Conservation (phyloP, 2,329 filamentous ascomycete genomes). For the Fonsecaea monophora region DNA sequence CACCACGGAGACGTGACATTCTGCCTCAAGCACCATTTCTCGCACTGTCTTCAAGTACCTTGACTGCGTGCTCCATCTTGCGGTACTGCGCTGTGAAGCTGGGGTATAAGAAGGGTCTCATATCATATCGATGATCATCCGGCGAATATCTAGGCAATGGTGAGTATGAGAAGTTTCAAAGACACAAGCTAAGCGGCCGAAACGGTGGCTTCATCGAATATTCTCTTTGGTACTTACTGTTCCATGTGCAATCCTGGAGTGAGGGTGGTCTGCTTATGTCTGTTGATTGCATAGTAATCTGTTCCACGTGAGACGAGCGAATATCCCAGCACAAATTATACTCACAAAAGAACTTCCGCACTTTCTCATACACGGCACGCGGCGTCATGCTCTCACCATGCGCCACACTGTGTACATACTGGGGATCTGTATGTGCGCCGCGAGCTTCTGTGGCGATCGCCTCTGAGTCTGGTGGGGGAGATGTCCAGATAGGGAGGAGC, state of each 20-base stretch:
- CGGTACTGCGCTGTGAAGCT: conserved; percentile 42
- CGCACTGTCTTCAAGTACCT: conserved; percentile 48
- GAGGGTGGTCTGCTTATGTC: conserved; percentile 69
- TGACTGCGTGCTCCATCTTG: conserved; percentile 58
- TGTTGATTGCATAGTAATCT: conserved; percentile 62
- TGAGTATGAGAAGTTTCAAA: conserved; percentile 1
- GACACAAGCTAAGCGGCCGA: neutral
- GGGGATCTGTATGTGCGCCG: conserved; percentile 4
- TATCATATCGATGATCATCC: conserved; percentile 66
- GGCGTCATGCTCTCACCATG: conserved; percentile 46
- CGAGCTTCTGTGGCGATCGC: conserved; percentile 12
- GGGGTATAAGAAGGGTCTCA: conserved; percentile 60
- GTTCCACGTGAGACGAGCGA: neutral
- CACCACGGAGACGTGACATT: neutral
- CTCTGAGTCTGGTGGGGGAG: neutral
- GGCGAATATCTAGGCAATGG: conserved; percentile 53
- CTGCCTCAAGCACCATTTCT: neutral
- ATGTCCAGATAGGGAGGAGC: conserved; percentile 1
- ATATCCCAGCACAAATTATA: neutral
- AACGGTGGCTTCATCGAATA: too few relatives aligned
- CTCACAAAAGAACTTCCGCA: conserved; percentile 17
- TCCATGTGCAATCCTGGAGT: conserved; percentile 63
- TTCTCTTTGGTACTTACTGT: conserved; percentile 35
- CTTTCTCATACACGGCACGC: conserved; percentile 38
- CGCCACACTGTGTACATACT: conserved; percentile 8